Evolutionary conservation across 139 green algal genomes (phyloP).

Genomic region (Coccomyxa sp.): DNA sequence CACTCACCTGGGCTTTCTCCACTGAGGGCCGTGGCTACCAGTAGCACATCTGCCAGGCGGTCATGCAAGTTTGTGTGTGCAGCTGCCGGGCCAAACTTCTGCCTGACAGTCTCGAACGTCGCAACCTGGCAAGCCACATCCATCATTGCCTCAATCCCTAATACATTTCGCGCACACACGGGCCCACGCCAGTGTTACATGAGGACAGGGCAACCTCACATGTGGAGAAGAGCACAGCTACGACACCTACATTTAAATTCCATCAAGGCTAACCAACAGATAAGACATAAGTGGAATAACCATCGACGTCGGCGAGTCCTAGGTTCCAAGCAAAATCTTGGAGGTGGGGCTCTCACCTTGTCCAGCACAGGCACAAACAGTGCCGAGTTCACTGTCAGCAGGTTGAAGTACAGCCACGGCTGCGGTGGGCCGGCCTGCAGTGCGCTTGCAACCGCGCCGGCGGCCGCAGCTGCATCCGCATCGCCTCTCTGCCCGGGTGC

Average conservation of each 20-base stretch:
- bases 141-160: not conserved
- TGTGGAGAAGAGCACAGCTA: too few species aligned
- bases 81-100: conserved; percentile 22
- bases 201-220: too few species aligned
- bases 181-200: too few species aligned
- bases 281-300: too few species aligned
- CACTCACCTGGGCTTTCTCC: not conserved
- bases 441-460: conserved; percentile 7
- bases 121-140: conserved; percentile 1
- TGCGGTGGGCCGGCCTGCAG: not conserved
- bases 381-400: conserved; percentile 59
- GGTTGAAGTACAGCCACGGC: conserved; percentile 79
- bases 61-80: conserved; percentile 29
- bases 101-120: conserved; percentile 12
- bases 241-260: too few species aligned
- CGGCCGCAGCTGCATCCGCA: not conserved
- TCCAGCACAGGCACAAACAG: conserved; percentile 41
- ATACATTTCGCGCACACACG: too few species aligned
- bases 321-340: too few species aligned
- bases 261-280: too few species aligned
- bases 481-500: not conserved
- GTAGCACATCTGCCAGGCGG: conserved; percentile 39
- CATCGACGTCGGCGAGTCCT: too few species aligned
- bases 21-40: conserved; percentile 3
- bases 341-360: conserved; percentile 7